Base-by-base conservation (phyloP, 306 rosid genomes). In the Sicyos edulis region DNA sequence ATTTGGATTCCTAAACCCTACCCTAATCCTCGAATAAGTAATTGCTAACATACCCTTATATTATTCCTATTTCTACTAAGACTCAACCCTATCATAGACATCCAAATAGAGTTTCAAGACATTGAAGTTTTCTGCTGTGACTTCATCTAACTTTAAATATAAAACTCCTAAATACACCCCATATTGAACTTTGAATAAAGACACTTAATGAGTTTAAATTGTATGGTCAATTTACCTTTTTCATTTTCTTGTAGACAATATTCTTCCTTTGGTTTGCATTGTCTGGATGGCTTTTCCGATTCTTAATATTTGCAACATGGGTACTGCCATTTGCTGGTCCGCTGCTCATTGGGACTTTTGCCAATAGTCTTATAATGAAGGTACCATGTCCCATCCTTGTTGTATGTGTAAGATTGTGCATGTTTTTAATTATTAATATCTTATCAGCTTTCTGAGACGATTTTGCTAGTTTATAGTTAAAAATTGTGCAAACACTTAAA, bases 241-340 rank as follows among this genome's bases (percentile, higher is more conserved):
- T 13, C 45, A 66, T 76, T 24, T 79, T 78, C 80, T 78, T 77
- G 78, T 77, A 93, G 99, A 93, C 99, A 15, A 64, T 91, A 66
- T 89, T 93, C 88, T 91, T 93, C 84, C 80, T 93, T 75, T 93
- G 97, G 99, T 86, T 93, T 74, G 97, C 96, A 24, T 78, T 93
- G 22, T 93, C 99, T 72, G 99, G 99, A 67, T 93, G 99, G 97
- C 95, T 91, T 29, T 93, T 93, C 42, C 97, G 97, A 74, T 3
- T 83, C 64, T 77, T 93, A 75, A 82, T 93, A 62, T 54, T 88
- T 45, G 96, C 87, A 8, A 81, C 86, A 4, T 93, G 99, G 97
- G 83, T 93, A 16, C 88, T 93, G 70, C 99, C 99, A 5, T 87
- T 93, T 78, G 97, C 99, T 10, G 99, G 92, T 72, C 99, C 99